Evolutionary conservation across 805 yeast genomes (phyloP).

Genomic region (Candida schatavii): DNA sequence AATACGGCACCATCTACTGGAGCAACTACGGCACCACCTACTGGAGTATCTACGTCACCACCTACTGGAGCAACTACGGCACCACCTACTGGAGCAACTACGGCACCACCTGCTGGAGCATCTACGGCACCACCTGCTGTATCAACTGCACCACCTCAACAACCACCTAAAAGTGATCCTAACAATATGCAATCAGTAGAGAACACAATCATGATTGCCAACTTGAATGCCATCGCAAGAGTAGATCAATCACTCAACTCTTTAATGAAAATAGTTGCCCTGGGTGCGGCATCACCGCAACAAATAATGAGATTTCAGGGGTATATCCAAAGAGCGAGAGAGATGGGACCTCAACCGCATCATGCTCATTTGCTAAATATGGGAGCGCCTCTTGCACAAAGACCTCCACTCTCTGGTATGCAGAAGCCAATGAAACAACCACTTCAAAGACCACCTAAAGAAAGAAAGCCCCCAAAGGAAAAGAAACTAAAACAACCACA

Average conservation of each 20-base stretch:
- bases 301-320: conserved; percentile 79
- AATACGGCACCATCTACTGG: neutral
- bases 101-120: neutral
- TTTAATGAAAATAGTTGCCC: conserved; percentile 83
- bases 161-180: conserved; percentile 23
- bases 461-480: conserved; percentile 17
- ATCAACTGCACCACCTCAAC: neutral
- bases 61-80: neutral
- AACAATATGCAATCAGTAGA: conserved; percentile 54
- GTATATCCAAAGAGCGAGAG: conserved; percentile 74
- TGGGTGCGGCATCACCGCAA: conserved; percentile 68
- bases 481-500: conserved; percentile 7
- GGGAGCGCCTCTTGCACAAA: conserved; percentile 9
- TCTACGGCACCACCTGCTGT: neutral
- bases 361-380: conserved; percentile 29
- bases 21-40: neutral
- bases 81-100: neutral
- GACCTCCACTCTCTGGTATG: conserved; percentile 1
- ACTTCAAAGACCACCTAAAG: conserved; percentile 8
- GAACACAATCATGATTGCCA: conserved; percentile 79
- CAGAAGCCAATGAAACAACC: neutral
- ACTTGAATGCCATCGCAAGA: conserved; percentile 79
- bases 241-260: conserved; percentile 62
- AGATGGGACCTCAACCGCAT: conserved; percentile 60
- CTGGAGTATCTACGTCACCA: neutral